Percentiles rank a stretch among this genome's conserved stretches.
These are phyloP conservation scores for Pelargonium nanum DNA, from an alignment of 345 rosid genomes.

Conservation along the genomic window DNA sequence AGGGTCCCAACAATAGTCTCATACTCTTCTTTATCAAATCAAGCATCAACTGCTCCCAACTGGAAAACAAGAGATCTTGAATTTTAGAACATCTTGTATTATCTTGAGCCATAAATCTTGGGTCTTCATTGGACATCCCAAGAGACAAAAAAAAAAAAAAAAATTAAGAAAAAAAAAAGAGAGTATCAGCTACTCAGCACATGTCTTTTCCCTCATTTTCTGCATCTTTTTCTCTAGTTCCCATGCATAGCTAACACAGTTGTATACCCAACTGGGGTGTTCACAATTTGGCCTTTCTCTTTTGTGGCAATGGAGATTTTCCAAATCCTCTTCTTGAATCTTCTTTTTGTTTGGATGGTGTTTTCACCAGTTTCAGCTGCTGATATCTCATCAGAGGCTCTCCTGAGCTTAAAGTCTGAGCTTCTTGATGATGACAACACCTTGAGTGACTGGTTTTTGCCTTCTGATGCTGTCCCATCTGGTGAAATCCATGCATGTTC, in stretches of 20 bases:
- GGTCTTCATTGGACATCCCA: too few species aligned
- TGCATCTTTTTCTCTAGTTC: too few species aligned
- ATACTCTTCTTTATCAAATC: constrained; percentile 3
- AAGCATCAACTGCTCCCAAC: too few species aligned
- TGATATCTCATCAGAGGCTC: constrained; percentile 59
- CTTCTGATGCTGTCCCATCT: constrained; percentile 19
- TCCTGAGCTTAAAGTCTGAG: constrained; percentile 61
- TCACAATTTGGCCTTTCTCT: constrained; percentile 11
- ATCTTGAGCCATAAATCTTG: too few species aligned
- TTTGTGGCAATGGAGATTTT: constrained; percentile 45
- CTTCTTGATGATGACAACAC: constrained; percentile 31
- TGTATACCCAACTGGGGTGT: constrained; percentile 4
- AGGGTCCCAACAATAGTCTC: constrained; percentile 31
- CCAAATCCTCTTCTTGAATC: constrained; percentile 19
- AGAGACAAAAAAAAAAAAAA: too few species aligned
- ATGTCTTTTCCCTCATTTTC: too few species aligned
- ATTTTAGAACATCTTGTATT: too few species aligned
- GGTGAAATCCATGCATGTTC: constrained; percentile 44
- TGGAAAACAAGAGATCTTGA: too few species aligned
- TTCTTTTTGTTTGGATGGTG: constrained; percentile 20
- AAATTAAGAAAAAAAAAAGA: too few species aligned
- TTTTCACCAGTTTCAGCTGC: constrained; percentile 15
- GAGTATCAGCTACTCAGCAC: too few species aligned
- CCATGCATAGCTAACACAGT: constrained; percentile 31
- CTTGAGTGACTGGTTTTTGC: constrained; percentile 56